Evolutionary conservation across 1,139 yeast species (phyloP), one percentile per base, ranked within the genome.

Genomic region (Zygosaccharomyces pseudobailii): DNA sequence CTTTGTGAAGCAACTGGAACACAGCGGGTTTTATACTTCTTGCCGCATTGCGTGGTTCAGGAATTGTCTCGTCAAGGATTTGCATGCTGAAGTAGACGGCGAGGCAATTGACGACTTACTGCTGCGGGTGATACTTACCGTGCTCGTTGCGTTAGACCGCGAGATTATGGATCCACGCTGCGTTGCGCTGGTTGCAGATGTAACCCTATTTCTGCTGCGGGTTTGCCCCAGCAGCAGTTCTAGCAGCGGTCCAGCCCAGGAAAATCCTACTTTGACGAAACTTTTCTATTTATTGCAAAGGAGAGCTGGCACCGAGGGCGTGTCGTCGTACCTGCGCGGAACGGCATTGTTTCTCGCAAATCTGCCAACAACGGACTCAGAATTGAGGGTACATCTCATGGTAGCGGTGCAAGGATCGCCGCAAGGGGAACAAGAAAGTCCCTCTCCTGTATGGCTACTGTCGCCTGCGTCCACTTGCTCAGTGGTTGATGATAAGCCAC

Each of bases 101-200:
- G 19, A 43, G 6, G 40, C 34, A 38, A 52, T 59, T 23, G 56
- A 57, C 30, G 57, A 57, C 33, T 56, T 51, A 34, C 46, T 59
- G 25, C 53, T 54, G 20, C 48, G 53, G 5, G 54, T 59, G 35
- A 43, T 56, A 5, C 34, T 59, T 13, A 61, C 64, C 1, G 39
- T 58, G 8, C 42, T 55, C 13, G 41, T 49, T n/a, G 46, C 40
- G 19, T 19, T 53, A 23, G 48, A 50, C 17, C 44, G 45, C 5
- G 43, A 36, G 30, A 21, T 28, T 5, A 25, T 42, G 23, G 33
- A 38, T 32, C 31, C 36, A 20, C 46, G 50, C 21, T 45, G 51
- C 32, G 36, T 49, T 25, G 33, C 49, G 13, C 42, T 58, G 31
- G 53, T 57, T 21, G 40, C 53, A 2, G 62, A 58, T 35, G 53